Conservation (phyloP, 1,284 basidiomycete species). For the Apiotrichum veenhuisii region DNA sequence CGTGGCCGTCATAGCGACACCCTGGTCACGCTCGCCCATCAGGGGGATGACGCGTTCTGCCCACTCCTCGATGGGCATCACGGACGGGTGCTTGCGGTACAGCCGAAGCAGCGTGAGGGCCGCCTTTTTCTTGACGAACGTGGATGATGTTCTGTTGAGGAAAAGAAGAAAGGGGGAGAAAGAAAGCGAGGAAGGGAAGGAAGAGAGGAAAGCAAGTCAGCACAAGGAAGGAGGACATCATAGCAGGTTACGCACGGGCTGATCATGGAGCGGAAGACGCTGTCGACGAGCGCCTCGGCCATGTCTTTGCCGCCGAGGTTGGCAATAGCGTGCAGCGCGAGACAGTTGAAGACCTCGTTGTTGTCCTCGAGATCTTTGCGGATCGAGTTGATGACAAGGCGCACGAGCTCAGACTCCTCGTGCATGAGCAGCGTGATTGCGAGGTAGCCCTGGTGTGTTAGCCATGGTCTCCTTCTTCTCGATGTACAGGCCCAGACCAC, state of each 20-base stretch:
- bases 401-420: conserved; percentile 93
- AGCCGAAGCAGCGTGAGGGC: conserved; percentile 87
- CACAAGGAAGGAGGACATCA: too few species aligned
- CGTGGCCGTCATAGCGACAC: conserved; percentile 89
- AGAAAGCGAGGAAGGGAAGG: too few species aligned
- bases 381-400: conserved; percentile 95
- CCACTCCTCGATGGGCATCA: conserved; percentile 92
- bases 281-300: conserved; percentile 89
- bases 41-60: conserved; percentile 88
- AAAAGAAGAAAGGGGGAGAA: not conserved
- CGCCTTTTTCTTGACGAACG: conserved; percentile 97
- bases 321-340: conserved; percentile 96
- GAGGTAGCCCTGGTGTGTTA: conserved; percentile 73
- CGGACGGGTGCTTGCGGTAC: conserved; percentile 93
- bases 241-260: conserved; percentile 67
- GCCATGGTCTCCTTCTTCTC: too few species aligned
- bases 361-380: conserved; percentile 94
- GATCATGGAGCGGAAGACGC: conserved; percentile 91
- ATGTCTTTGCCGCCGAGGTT: conserved; percentile 98
- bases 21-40: conserved; percentile 90
- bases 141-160: conserved; percentile 65
- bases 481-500: too few species aligned
- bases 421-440: conserved; percentile 97
- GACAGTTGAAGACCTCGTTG: conserved; percentile 91
- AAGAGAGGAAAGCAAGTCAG: too few species aligned